Evolutionary conservation across 2,329 filamentous ascomycete genomes (phyloP).

Genomic region (Chaetomium olivaceum): DNA sequence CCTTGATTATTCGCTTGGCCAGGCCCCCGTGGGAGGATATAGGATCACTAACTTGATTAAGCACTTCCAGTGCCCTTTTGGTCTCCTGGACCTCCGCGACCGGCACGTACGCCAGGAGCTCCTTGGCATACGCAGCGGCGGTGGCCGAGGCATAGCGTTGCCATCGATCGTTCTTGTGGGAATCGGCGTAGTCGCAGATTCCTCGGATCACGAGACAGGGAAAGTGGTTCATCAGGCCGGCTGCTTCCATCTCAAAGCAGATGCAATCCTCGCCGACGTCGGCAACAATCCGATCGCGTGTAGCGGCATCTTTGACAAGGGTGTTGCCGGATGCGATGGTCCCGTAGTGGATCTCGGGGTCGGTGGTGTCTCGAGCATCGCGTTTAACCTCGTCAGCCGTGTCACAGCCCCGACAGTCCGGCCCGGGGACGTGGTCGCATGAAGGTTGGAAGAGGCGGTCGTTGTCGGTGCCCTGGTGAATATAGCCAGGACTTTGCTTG

Average conservation of each 20-base stretch:
- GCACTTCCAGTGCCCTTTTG: slow-evolving; percentile 2
- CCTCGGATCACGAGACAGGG: slow-evolving; percentile 6
- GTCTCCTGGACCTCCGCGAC: slow-evolving; percentile 5
- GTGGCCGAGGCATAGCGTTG: slow-evolving; percentile 12
- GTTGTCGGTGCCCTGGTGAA: too few relatives aligned
- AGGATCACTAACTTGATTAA: slow-evolving; percentile 3
- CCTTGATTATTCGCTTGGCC: background rate
- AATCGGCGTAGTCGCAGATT: slow-evolving; percentile 8
- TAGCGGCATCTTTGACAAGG: too few relatives aligned
- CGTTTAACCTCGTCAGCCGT: too few relatives aligned
- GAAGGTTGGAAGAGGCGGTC: too few relatives aligned
- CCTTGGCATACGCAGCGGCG: slow-evolving; percentile 16
- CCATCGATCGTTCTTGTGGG: slow-evolving; percentile 6
- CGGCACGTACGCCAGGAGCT: slow-evolving; percentile 9
- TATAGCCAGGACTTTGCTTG: too few relatives aligned
- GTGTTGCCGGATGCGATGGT: too few relatives aligned
- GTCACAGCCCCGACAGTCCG: too few relatives aligned
- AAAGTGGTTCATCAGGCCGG: slow-evolving; percentile 12
- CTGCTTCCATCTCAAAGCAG: slow-evolving; percentile 10
- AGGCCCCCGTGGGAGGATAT: background rate
- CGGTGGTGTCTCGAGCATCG: too few relatives aligned
- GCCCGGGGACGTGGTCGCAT: too few relatives aligned
- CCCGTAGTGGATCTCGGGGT: too few relatives aligned
- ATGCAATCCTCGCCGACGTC: background rate
- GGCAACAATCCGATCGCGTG: too few relatives aligned